phyloP scores from a whole-genome alignment of 495 filamentous ascomycete genomes.

The Penicillium cosmopolitanum region DNA sequence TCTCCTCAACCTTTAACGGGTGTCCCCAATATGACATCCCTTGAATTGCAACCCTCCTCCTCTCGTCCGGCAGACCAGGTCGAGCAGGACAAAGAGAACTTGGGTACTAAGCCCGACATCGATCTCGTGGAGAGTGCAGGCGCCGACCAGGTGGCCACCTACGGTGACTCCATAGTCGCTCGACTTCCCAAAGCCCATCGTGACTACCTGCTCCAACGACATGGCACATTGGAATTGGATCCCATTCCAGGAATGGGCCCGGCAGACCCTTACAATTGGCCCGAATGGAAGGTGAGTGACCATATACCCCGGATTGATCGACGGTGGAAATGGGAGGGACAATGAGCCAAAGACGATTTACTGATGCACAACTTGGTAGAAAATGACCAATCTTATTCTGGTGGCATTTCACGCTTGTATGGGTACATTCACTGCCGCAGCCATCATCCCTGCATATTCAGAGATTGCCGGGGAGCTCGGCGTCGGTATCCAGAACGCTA shows the following conservation, averaged over 20 bases:
- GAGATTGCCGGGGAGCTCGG: slow-evolving; percentile 46
- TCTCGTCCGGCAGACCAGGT: slow-evolving; percentile 23
- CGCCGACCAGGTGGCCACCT: slow-evolving; percentile 29
- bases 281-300: slow-evolving; percentile 53
- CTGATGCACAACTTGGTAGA: slow-evolving; percentile 40
- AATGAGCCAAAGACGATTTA: slow-evolving; percentile 7
- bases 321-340: background rate
- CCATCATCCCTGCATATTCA: slow-evolving; percentile 56
- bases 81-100: slow-evolving; percentile 15
- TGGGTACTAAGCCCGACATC: slow-evolving; percentile 32
- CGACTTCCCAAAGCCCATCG: slow-evolving; percentile 44
- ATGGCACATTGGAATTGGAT: slow-evolving; percentile 58
- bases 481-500: slow-evolving; percentile 42
- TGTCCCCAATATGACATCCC: slow-evolving; percentile 28
- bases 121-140: slow-evolving; percentile 40
- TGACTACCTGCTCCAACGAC: slow-evolving; percentile 55
- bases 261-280: slow-evolving; percentile 62
- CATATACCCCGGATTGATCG: background rate
- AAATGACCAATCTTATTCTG: slow-evolving; percentile 55
- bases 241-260: slow-evolving; percentile 53
- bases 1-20: background rate
- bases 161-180: slow-evolving; percentile 36
- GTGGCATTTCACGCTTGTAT: slow-evolving; percentile 60
- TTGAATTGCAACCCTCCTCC: slow-evolving; percentile 24
- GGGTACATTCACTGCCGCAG: slow-evolving; percentile 58